Percentiles rank a stretch among this genome's conserved stretches.
Evolutionary conservation across 495 filamentous ascomycete genomes (phyloP).

Genomic region (Darksidea phi): DNA sequence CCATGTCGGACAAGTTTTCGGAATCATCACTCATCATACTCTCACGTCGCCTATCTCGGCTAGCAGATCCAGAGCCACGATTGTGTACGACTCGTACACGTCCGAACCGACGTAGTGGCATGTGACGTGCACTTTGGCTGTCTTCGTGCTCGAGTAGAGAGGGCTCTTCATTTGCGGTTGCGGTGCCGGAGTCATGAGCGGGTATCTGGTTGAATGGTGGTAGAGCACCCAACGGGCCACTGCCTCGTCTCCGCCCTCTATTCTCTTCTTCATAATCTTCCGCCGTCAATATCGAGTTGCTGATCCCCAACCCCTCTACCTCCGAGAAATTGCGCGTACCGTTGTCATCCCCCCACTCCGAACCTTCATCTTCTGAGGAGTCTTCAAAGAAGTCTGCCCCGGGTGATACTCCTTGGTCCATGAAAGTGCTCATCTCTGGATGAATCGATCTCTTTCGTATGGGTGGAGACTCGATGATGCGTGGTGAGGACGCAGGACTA

Average conservation of each 20-base stretch:
- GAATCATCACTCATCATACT: background rate
- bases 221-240: background rate
- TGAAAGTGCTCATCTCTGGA: constrained; percentile 22
- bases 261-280: background rate
- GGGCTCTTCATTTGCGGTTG: background rate
- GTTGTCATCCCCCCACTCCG: constrained; percentile 7
- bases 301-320: constrained; percentile 2
- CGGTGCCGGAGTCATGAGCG: background rate
- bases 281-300: background rate
- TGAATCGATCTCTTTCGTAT: constrained; percentile 15
- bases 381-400: constrained; percentile 28
- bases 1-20: background rate
- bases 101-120: background rate
- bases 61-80: constrained; percentile 6
- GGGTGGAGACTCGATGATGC: constrained; percentile 8
- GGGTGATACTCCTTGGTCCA: constrained; percentile 9
- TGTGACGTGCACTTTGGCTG: background rate
- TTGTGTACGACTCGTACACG: constrained; percentile 7
- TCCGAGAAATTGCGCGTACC: constrained; percentile 7
- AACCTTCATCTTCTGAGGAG: constrained; percentile 3
- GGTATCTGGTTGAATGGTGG: constrained; percentile 14
- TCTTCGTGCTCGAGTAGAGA: background rate
- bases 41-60: background rate
- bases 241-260: background rate
- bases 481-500: constrained; percentile 21